Base-by-base conservation (phyloP, 2,329 filamentous ascomycete genomes). In the Biscogniauxia marginata region DNA sequence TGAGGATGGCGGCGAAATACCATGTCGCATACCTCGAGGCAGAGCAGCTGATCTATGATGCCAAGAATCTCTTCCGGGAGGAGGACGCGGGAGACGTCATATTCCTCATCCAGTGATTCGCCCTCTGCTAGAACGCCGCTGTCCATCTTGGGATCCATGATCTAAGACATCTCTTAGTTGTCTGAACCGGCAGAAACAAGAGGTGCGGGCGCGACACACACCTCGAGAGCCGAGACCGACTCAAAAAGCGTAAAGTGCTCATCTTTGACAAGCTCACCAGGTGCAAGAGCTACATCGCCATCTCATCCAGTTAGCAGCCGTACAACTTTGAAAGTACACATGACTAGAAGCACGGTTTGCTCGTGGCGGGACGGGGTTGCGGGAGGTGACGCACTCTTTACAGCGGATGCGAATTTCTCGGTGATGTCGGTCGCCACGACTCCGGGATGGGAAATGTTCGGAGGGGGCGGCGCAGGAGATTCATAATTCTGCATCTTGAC, bases 141-240 rank as follows among this genome's bases (percentile, higher is more conserved):
- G 73, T 99, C 95, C 95, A 99, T 99, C 75, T 98, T 99, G 1
- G 90, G 87, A 69, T 99, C 95, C 91, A 97, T 97, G 66, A 99
- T 96, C 95, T 99, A 67, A 52, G 19, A 19, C 24, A 39, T 39
- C 11, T 39, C 30, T 5, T 60, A 18, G 23, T 34, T 25, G 23
- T 52, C 45, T 44, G 44, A 57, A 52, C 13, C 18, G 16, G 59
- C 75, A 54, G 71, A 83, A 52, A 47, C 13, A 43, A 5, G 19
- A 53, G 3, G 6, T 43, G 30, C 21, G 21, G 43, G 4, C 21
- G 45, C 22, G 20, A 50, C 19, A 63, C 61, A 55, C 50, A 70
- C 86, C 83, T 95, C 90, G 20, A 95, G 80, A 64, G 90, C 90
- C 60, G 91, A 90, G 64, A 99, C 95, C 49, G 93, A 89, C 75